These are phyloP conservation scores for Hemisphaericaspora nanyangensis DNA, from an alignment of 805 yeast species.

Conservation along the genomic window DNA sequence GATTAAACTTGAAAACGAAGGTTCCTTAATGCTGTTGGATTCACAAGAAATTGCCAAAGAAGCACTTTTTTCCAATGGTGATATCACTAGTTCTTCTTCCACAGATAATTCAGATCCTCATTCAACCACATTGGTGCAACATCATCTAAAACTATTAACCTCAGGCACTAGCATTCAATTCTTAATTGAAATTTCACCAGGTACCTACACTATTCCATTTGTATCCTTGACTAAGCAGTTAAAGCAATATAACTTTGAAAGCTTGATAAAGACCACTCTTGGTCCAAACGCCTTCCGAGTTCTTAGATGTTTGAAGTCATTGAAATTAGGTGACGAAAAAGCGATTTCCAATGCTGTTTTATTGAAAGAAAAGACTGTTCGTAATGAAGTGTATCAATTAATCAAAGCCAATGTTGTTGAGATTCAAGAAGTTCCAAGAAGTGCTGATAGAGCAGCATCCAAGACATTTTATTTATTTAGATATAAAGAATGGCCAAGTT, in stretches of 20 bases:
- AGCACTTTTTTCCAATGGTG: conserved; percentile 7
- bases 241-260: conserved; percentile 51
- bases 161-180: conserved; percentile 52
- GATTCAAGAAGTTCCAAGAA: conserved; percentile 89
- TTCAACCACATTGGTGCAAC: conserved; percentile 38
- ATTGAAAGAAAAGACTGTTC: conserved; percentile 71
- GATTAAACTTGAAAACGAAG: conserved; percentile 27
- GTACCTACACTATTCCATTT: conserved; percentile 63
- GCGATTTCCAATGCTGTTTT: conserved; percentile 70
- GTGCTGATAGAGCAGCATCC: conserved; percentile 87
- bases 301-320: conserved; percentile 68
- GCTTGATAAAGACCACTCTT: conserved; percentile 54
- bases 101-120: conserved; percentile 19
- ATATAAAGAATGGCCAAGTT: conserved; percentile 43
- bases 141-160: conserved; percentile 69
- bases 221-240: conserved; percentile 44
- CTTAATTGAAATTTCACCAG: conserved; percentile 50
- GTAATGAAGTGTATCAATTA: conserved; percentile 65
- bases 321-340: conserved; percentile 80
- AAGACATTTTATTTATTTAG: conserved; percentile 83
- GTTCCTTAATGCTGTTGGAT: conserved; percentile 3
- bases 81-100: conserved; percentile 6
- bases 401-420: conserved; percentile 72
- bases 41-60: not conserved
- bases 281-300: conserved; percentile 70